Conservation (phyloP, 2,329 filamentous ascomycete genomes). For the Alternaria triticimaculans region DNA sequence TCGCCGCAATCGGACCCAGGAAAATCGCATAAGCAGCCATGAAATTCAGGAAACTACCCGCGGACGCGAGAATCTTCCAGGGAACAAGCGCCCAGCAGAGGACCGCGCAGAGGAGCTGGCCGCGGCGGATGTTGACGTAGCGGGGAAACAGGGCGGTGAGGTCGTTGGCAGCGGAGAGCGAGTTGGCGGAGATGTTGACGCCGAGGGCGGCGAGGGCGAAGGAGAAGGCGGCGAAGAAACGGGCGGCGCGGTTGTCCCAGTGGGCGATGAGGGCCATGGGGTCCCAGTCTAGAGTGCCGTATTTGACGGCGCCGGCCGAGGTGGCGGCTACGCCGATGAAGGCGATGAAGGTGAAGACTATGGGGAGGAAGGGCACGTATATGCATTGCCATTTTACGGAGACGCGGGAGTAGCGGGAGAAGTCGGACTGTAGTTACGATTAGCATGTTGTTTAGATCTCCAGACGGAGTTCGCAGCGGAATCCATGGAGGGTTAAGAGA, state of each 20-base stretch:
- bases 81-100: conserved; percentile 54
- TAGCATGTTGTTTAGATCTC: conserved; percentile 10
- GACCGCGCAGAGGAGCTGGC: conserved; percentile 55
- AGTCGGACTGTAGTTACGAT: conserved; percentile 57
- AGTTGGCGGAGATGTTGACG: conserved; percentile 62
- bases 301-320: conserved; percentile 60
- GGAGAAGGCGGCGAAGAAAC: conserved; percentile 52
- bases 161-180: conserved; percentile 62
- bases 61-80: conserved; percentile 56
- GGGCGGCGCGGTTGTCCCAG: conserved; percentile 48
- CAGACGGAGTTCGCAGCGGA: neutral
- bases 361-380: conserved; percentile 59
- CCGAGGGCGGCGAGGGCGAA: conserved; percentile 60
- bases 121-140: conserved; percentile 61
- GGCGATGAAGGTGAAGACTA: conserved; percentile 61
- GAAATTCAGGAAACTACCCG: conserved; percentile 60
- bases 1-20: conserved; percentile 67
- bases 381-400: conserved; percentile 58
- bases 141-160: conserved; percentile 60
- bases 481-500: neutral
- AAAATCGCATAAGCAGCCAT: conserved; percentile 72
- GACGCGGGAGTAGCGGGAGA: conserved; percentile 60
- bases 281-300: conserved; percentile 56
- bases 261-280: conserved; percentile 50
- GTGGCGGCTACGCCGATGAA: conserved; percentile 66